A percentile compares a stretch with the other conserved stretches of the same genome.
Conservation (phyloP, 208 protist species). For the Vickermania ingenoplastis region DNA sequence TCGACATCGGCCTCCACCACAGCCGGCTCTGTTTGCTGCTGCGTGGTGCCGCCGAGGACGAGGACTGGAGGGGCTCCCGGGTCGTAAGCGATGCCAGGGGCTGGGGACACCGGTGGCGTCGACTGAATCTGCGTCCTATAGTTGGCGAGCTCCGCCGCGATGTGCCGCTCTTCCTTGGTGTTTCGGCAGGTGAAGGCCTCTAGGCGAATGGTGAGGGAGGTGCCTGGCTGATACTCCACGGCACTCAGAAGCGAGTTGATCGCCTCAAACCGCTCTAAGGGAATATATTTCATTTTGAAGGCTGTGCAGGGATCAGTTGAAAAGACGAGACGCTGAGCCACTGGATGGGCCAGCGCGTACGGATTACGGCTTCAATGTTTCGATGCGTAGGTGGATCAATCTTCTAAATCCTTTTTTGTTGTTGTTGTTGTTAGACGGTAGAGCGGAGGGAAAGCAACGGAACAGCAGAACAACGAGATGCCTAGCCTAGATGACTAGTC, state of each 20-base stretch:
- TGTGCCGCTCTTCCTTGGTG: constrained; percentile 48
- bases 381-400: too few species aligned
- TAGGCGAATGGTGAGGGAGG: constrained; percentile 46
- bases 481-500: too few species aligned
- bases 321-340: too few species aligned
- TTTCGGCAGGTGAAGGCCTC: constrained; percentile 74
- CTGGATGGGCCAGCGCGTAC: too few species aligned
- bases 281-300: constrained; percentile 66
- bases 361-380: too few species aligned
- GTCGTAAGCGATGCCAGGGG: neutral
- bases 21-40: constrained; percentile 18
- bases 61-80: neutral
- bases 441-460: too few species aligned
- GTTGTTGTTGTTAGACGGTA: too few species aligned
- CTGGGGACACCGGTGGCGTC: constrained; percentile 43
- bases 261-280: constrained; percentile 48
- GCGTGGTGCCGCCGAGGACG: constrained; percentile 7
- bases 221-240: constrained; percentile 53
- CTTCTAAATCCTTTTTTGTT: too few species aligned
- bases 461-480: too few species aligned
- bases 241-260: constrained; percentile 64
- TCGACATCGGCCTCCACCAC: constrained; percentile 24
- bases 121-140: constrained; percentile 38
- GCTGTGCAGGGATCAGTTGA: too few species aligned
- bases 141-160: constrained; percentile 34